Evolutionary conservation across 441 rosid species (phyloP).

Genomic region (Pelargonium myrrhifolium): DNA sequence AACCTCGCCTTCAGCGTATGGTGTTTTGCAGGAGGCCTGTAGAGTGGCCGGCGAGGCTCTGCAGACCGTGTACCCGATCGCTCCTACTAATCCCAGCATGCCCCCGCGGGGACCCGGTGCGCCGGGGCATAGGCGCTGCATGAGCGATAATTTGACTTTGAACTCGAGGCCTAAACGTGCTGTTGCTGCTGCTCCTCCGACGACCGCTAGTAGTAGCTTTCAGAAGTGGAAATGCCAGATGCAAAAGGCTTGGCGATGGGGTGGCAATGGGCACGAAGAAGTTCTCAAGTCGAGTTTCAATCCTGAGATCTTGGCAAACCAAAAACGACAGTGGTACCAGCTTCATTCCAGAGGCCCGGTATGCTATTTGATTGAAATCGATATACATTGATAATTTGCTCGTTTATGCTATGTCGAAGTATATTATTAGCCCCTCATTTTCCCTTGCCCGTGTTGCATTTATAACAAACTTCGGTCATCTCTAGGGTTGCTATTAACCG

Average conservation of each 20-base stretch:
- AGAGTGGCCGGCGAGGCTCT: conserved; percentile 50
- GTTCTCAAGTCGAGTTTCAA: conserved; percentile 48
- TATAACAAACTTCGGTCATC: no score
- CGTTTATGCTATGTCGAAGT: no score
- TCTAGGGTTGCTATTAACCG: no score
- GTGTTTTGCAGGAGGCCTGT: conserved; percentile 29
- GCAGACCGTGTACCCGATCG: conserved; percentile 32
- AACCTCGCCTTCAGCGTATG: not conserved
- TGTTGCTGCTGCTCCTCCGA: no score
- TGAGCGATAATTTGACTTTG: conserved; percentile 44
- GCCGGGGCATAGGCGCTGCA: conserved; percentile 55
- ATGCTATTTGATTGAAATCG: no score
- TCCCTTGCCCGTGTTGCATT: no score
- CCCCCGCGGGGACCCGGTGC: conserved; percentile 15
- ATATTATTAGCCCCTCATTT: no score
- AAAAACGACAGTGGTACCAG: conserved; percentile 97
- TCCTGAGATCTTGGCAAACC: conserved; percentile 92
- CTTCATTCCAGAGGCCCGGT: conserved; percentile 76
- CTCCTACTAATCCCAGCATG: not conserved
- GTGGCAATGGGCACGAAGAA: conserved; percentile 44
- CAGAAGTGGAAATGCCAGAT: conserved; percentile 56
- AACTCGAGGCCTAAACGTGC: conserved; percentile 29
- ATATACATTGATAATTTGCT: no score
- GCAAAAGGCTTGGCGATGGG: conserved; percentile 90
- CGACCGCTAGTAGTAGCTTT: conserved; percentile 36